Evolutionary conservation across 2,329 filamentous ascomycete species (phyloP), one percentile per base, ranked within the genome.

Genomic region (Colletotrichum nymphaeae): DNA sequence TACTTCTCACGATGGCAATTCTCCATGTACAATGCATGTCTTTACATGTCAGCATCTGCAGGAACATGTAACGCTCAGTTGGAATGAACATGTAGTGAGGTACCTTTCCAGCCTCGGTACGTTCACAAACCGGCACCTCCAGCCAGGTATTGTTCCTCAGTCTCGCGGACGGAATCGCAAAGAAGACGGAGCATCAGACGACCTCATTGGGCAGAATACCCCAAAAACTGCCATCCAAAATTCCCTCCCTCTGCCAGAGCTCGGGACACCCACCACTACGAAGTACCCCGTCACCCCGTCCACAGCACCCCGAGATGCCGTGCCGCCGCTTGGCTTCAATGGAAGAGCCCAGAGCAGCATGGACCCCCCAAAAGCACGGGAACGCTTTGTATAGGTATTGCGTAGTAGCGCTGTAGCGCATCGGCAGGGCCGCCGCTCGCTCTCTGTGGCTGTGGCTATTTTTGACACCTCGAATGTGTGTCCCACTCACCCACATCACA

Each of bases 361-460:
- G 52, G 63, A 4, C 63, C 11, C n/a, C 32, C 24, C 11, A 19
- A 37, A 49, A 28, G 22, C 59, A 16, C 5, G 16, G 37, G 26
- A 63, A 63, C 59, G 46, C 52, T 30, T 63, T 42, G 37, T 16
- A 42, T 42, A 26, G 26, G 26, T 26, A 19, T 3, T 6, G 32
- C 32, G 32, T 35, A 35, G 32, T 35, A 35, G 32, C 11, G 32
- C 32, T 35, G 37, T 42, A 19, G 52, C 63, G 63, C 56, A 64
- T 65, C 66, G 67, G 70, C 70, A 65, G 53, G 67, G 32, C 70
- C 70, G 70, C 58, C 35, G 59, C 37, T 53, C 49, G 62, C 57
- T 53, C 49, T 55, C 57, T 53, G 65, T 73, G 67, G 71, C 67
- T 73, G 71, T 73, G 67, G 35, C 71, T 73, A 73, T 73, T 73